Conservation (phyloP, 2,329 filamentous ascomycete species). For the Metarhizium guizhouense region DNA sequence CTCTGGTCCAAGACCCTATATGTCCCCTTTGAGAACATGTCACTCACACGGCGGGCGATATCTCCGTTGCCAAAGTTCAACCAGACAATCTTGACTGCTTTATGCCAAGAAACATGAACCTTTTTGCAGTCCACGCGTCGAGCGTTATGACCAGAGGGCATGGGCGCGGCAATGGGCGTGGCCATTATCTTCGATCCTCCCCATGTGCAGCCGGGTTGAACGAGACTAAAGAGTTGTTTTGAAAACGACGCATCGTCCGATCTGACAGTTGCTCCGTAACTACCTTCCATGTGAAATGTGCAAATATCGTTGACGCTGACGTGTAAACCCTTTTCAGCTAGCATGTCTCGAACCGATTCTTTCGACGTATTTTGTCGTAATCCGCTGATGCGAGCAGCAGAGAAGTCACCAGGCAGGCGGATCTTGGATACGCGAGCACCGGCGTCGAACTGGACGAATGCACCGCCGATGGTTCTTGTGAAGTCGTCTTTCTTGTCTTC, state of each 20-base stretch:
- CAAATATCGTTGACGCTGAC: background rate
- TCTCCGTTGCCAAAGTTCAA: constrained; percentile 17
- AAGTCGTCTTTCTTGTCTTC: background rate
- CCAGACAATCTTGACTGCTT: constrained; percentile 17
- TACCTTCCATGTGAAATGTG: background rate
- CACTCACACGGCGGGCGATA: constrained; percentile 12
- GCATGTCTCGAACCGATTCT: constrained; percentile 10
- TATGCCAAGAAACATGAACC: constrained; percentile 28
- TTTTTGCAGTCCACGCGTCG: constrained; percentile 24
- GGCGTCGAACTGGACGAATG: constrained; percentile 20
- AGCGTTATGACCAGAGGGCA: constrained; percentile 15
- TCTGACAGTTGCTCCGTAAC: background rate
- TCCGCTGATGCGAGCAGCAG: constrained; percentile 22
- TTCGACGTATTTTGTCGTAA: constrained; percentile 14
- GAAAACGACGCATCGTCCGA: background rate
- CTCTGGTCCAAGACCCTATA: constrained; percentile 10
- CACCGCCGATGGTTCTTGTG: constrained; percentile 10
- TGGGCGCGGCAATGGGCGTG: constrained; percentile 6
- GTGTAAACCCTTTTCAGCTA: constrained; percentile 7
- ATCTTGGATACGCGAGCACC: constrained; percentile 20
- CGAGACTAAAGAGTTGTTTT: background rate
- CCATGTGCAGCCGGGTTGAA: background rate
- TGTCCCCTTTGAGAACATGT: constrained; percentile 12
- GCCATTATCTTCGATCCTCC: background rate
- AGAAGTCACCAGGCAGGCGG: constrained; percentile 25